Percentiles rank a stretch among this genome's conserved stretches.
Conservation (phyloP, 75 land plant genomes). For the Cupressus sempervirens region DNA sequence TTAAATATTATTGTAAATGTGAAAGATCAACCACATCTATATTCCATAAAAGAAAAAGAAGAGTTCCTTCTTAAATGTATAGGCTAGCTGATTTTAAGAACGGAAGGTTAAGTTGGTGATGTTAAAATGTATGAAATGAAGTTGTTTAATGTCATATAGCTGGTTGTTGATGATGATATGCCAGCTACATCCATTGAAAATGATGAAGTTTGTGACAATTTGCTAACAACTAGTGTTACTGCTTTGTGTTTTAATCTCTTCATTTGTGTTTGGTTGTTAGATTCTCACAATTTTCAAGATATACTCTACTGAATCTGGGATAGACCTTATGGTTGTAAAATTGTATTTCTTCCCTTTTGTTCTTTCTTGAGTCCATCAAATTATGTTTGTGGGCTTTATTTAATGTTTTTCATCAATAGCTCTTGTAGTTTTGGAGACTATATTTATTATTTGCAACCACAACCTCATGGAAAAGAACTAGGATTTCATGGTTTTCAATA, state of each 20-base stretch:
- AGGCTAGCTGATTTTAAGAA: background rate
- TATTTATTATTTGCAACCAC: background rate
- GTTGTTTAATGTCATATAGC: background rate
- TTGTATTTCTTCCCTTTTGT: background rate
- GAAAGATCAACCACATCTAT: background rate
- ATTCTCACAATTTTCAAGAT: background rate
- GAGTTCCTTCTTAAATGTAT: background rate
- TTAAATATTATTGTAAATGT: background rate
- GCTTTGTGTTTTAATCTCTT: background rate
- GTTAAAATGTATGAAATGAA: background rate
- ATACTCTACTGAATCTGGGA: background rate
- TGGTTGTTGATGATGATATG: background rate
- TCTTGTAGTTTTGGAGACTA: background rate
- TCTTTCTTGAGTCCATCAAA: background rate
- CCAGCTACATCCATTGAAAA: background rate
- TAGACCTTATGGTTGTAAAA: background rate
- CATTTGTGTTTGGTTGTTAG: background rate
- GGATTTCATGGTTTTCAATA: background rate
- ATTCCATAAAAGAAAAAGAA: background rate
- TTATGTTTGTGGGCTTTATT: background rate
- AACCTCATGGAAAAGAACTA: background rate
- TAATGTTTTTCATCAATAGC: background rate
- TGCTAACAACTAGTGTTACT: background rate
- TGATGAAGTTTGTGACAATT: background rate
- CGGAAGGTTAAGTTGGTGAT: background rate